These are phyloP conservation scores for Santalum album DNA, from an alignment of 164 flowering plant species.

Conservation along the genomic window DNA sequence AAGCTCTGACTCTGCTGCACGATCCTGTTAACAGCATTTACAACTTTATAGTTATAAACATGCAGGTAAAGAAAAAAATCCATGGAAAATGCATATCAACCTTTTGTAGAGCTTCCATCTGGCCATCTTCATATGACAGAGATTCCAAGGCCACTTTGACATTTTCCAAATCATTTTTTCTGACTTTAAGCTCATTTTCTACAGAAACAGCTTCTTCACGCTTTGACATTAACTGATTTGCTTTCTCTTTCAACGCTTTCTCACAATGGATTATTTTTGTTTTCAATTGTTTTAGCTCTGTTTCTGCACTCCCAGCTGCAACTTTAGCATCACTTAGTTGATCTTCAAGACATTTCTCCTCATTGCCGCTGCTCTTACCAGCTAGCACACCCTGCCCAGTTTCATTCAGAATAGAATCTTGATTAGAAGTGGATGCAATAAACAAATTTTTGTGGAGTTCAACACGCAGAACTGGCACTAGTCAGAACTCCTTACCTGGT, in stretches of 20 bases:
- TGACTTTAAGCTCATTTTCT: slow-evolving; percentile 58
- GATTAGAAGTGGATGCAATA: neutral
- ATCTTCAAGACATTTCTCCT: slow-evolving; percentile 96
- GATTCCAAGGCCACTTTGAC: slow-evolving; percentile 46
- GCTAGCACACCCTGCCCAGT: slow-evolving; percentile 70
- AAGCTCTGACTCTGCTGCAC: slow-evolving; percentile 45
- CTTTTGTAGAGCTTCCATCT: slow-evolving; percentile 79
- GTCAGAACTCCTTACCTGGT: slow-evolving; percentile 47
- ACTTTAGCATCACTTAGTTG: slow-evolving; percentile 85
- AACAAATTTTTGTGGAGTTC: neutral
- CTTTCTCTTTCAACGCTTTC: slow-evolving; percentile 80
- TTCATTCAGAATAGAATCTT: neutral
- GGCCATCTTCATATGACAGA: slow-evolving; percentile 63
- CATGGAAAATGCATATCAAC: slow-evolving; percentile 20
- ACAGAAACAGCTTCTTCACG: slow-evolving; percentile 69
- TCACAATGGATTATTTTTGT: slow-evolving; percentile 71
- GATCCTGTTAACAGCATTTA: slow-evolving; percentile 43
- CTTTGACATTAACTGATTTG: slow-evolving; percentile 50
- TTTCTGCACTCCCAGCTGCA: slow-evolving; percentile 82
- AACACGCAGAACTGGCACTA: neutral
- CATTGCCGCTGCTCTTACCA: slow-evolving; percentile 89
- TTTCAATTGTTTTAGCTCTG: slow-evolving; percentile 73
- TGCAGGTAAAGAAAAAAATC: neutral
- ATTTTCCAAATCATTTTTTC: slow-evolving; percentile 58
- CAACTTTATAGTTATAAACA: neutral